Conservation (phyloP, 768 basidiomycete genomes). For the Boletales sp. region DNA sequence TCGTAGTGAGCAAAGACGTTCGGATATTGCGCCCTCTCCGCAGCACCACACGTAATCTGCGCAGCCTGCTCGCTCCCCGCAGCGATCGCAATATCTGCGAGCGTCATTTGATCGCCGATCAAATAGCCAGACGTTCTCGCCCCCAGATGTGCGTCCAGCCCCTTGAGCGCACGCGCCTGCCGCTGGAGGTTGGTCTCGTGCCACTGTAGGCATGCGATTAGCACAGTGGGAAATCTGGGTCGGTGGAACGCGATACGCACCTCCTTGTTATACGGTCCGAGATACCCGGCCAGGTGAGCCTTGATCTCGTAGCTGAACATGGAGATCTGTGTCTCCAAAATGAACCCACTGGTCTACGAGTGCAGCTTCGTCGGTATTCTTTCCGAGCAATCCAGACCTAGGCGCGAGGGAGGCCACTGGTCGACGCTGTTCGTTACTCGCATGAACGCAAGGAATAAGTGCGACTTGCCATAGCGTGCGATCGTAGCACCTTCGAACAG, state of each 20-base stretch:
- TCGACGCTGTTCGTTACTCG: background rate
- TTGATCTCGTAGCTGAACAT: slow-evolving; percentile 16
- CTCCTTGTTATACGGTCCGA: slow-evolving; percentile 24
- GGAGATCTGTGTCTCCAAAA: slow-evolving; percentile 24
- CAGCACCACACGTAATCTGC: slow-evolving; percentile 21
- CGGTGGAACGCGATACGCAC: slow-evolving; percentile 3
- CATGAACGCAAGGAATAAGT: background rate
- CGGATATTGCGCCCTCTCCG: slow-evolving; percentile 25
- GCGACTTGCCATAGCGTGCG: slow-evolving; percentile 24
- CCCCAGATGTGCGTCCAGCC: slow-evolving; percentile 25
- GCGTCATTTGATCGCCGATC: slow-evolving; percentile 20
- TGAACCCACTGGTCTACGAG: slow-evolving; percentile 32
- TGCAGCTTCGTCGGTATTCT: slow-evolving; percentile 17
- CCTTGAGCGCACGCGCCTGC: slow-evolving; percentile 20
- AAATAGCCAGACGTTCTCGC: slow-evolving; percentile 18
- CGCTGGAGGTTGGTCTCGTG: slow-evolving; percentile 14
- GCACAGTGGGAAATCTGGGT: background rate
- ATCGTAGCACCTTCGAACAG: slow-evolving; percentile 28
- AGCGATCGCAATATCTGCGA: slow-evolving; percentile 26
- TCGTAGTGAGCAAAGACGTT: slow-evolving; percentile 24
- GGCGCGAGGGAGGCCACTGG: slow-evolving; percentile 26
- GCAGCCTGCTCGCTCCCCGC: slow-evolving; percentile 20
- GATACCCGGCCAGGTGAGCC: slow-evolving; percentile 14
- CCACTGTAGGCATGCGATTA: slow-evolving; percentile 6
- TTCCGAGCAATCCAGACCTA: slow-evolving; percentile 24